Evolutionary conservation across 2,329 filamentous ascomycete genomes (phyloP), one percentile per base, ranked within the genome.

Genomic region (Aspergillus clavatus): DNA sequence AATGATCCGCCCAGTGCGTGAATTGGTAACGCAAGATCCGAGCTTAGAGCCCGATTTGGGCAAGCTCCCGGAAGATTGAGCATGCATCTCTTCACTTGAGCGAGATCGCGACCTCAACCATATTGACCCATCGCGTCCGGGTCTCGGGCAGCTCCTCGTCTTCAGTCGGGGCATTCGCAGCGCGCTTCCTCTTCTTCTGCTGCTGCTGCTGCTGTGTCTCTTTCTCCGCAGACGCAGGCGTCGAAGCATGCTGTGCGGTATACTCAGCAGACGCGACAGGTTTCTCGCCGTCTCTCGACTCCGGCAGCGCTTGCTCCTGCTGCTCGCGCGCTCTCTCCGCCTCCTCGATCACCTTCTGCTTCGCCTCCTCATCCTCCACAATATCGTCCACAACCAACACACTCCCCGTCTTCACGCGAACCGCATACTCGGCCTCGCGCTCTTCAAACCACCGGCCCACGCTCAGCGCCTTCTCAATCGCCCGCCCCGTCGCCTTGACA

Each of bases 351-450:
- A 49, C 46, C 33, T 52, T 55, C 45, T 57, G 44, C 47, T 64
- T 60, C 33, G 52, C 52, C 40, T 60, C 58, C 38, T 64, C 63
- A 38, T 68, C 62, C 42, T 69, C 67, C 23, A 75, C 70, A 43
- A 84, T 72, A 70, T 83, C 80, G 68, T 84, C 81, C 43, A 83
- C 73, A 36, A 78, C 78, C 44, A 72, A 64, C 38, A 80, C 74
- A 60, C 68, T 79, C 21, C 79, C 79, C 50, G 78, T 79, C 57
- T 71, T 72, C 29, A 83, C 64, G 38, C 64, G 66, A 3, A 82
- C 77, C 5, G 55, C 58, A 59, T 73, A 82, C 48, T 68, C 62
- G 42, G 72, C 69, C 33, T 65, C 70, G 52, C 77, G 71, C 45
- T 74, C 70, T 59, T 77, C 73, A 53, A 84, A 83, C 72, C 73